Evolutionary conservation across 2,329 filamentous ascomycete species (phyloP), one percentile per base, ranked within the genome.

Genomic region (Talaromyces funiculosus): DNA sequence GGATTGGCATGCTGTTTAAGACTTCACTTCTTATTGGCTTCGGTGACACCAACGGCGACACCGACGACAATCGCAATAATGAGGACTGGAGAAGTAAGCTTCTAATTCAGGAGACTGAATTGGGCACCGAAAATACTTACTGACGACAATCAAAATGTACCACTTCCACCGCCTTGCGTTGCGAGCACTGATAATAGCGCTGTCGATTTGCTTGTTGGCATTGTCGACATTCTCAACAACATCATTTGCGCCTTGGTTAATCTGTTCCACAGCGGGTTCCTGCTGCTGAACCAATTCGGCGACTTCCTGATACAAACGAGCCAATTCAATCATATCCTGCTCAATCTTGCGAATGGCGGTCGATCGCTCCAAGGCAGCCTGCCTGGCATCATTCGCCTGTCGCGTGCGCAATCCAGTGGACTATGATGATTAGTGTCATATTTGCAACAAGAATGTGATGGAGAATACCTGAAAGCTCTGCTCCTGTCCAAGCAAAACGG

Each of bases 81-180:
- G 63, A 83, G 71, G 59, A 83, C 81, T 84, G 59, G 3, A 51
- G n/a, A 31, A 53, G 45, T 33, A 57, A 65, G 66, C 64, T 64
- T 14, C 22, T 12, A 29, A n/a, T 53, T 18, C 16, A 9, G 4
- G 12, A 33, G 9, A 3, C 49, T 37, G 20, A 4, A 49, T 37
- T 43, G 37, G 18, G n/a, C 2, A 10, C 7, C 54, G 10, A 53
- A 65, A 65, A 59, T 67, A 84, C 83, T 77, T 72, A 82, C 80
- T 78, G 67, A 82, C 78, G 70, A 97, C 90, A 31, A 59, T 86
- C 67, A 96, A 78, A 81, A 92, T 96, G 73, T 90, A 92, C 92
- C 92, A 97, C 89, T 97, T 97, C 91, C 95, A 96, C 80, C 86
- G 90, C 67, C 90, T 84, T 55, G 89, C 90, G 67, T 86, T 84